A percentile compares a stretch with the other conserved stretches of the same genome.
Evolutionary conservation across 2,329 filamentous ascomycete species (phyloP).

Genomic region (Nakataea oryzae): DNA sequence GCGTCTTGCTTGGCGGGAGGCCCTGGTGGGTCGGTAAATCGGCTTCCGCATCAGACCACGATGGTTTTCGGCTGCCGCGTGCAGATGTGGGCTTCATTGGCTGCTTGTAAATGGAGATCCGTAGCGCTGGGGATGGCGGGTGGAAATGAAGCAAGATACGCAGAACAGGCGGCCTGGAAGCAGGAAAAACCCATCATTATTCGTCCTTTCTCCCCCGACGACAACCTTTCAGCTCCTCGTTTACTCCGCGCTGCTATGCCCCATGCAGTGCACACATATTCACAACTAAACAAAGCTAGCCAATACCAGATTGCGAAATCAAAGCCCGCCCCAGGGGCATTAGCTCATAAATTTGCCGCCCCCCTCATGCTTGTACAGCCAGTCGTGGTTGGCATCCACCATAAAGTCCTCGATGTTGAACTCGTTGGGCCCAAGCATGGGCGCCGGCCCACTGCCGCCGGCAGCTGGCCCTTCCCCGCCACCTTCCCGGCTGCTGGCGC

Average conservation of each 20-base stretch:
- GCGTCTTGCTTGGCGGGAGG: not conserved
- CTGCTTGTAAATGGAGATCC: too few relatives aligned
- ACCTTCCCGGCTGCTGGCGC: not conserved
- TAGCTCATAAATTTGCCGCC: slow-evolving; percentile 13
- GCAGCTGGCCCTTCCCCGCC: slow-evolving; percentile 2
- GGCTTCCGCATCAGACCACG: not conserved
- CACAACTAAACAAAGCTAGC: not conserved
- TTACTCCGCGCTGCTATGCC: not conserved
- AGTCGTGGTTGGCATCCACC: slow-evolving; percentile 63
- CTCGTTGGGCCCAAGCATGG: slow-evolving; percentile 35
- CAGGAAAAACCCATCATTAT: not conserved
- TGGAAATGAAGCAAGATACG: too few relatives aligned
- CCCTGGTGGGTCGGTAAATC: not conserved
- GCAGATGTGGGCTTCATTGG: not conserved
- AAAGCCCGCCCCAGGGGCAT: not conserved
- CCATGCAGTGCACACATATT: not conserved
- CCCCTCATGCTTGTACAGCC: slow-evolving; percentile 53
- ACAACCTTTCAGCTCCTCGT: not conserved
- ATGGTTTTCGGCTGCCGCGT: not conserved
- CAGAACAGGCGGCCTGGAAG: too few relatives aligned
- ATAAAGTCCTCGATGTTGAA: slow-evolving; percentile 74
- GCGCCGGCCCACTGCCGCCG: slow-evolving; percentile 10
- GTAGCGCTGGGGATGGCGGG: too few relatives aligned
- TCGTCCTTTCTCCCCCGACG: not conserved
- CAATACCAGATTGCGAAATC: too few relatives aligned